Evolutionary conservation across 2,329 filamentous ascomycete species (phyloP), one percentile per base, ranked within the genome.

Genomic region (Cryphonectria radicalis): DNA sequence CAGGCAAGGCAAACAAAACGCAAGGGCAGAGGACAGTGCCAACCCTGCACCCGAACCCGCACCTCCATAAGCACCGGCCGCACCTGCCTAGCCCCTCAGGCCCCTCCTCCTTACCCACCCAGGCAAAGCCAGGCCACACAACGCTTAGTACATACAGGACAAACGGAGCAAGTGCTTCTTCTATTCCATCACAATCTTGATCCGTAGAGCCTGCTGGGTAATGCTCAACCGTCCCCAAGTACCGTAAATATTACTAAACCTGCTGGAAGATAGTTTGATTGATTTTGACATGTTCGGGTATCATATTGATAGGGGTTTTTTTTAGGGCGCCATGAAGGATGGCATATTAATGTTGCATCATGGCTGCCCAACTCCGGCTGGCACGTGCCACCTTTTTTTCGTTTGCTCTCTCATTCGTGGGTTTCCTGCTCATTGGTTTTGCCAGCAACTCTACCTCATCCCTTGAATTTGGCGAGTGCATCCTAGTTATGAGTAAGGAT

Each of bases 401-500:
- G 7, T 4, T 19, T 32, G 32, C 32, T 7, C 35, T 22, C 35
- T 25, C 14, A 2, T 28, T 59, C 8, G 43, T 50, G 65, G 19
- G 14, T 6, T 17, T 3, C 53, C 22, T 43, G n/a, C 13, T 42
- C 19, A 2, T 50, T 17, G 13, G 59, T 28, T 28, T 32, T 22
- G 64, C 59, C 68, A 76, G 67, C 68, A 62, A 64, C 59, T 13
- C n/a, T 37, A 55, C 42, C 74, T 89, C 82, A 92, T 74, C 90
- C 90, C 78, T 91, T 91, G 81, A 92, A 92, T 74, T 90, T 92
- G 71, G 89, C 86, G 46, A 92, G 82, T 14, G 90, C 86, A 75
- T 90, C 88, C 90, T 92, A 63, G 74, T 4, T 68, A 28, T 22
- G 3, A 2, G 1, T 28, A 35, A 42, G 1, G 22, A 57, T 72